These are phyloP conservation scores for Tilletia walkeri DNA, from an alignment of 1,284 basidiomycete species.

Conservation along the genomic window DNA sequence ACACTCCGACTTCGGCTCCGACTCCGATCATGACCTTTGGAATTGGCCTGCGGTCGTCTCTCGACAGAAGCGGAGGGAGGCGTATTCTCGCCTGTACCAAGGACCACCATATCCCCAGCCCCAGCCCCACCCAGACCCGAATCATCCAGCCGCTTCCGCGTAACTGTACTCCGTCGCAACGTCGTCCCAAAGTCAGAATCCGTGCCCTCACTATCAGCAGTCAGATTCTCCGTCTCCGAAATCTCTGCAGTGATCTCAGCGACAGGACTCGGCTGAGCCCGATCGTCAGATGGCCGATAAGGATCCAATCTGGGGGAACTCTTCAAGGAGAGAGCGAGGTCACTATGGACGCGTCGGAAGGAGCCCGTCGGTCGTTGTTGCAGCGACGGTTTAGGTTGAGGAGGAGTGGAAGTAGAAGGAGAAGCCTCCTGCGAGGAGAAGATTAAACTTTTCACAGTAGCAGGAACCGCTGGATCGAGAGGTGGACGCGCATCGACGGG, in stretches of 20 bases:
- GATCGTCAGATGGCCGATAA: background rate
- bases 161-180: background rate
- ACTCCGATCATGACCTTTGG: background rate
- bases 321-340: constrained; percentile 39
- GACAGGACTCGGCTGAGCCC: constrained; percentile 1
- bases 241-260: background rate
- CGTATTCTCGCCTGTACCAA: background rate
- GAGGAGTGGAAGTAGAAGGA: constrained; percentile 6
- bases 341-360: constrained; percentile 38
- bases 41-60: too few relatives aligned
- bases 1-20: background rate
- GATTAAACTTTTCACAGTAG: too few relatives aligned
- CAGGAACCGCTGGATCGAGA: too few relatives aligned
- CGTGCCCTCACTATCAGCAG: background rate
- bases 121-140: background rate
- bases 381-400: background rate
- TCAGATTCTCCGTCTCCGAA: background rate
- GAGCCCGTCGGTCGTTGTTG: background rate
- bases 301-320: constrained; percentile 14
- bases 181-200: background rate
- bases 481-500: background rate
- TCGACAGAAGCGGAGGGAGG: background rate
- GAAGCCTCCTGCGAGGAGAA: constrained; percentile 4
- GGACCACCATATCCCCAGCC: background rate
- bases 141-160: background rate